Conservation (phyloP, 148 eudicot species). For the Nyssa sinensis region DNA sequence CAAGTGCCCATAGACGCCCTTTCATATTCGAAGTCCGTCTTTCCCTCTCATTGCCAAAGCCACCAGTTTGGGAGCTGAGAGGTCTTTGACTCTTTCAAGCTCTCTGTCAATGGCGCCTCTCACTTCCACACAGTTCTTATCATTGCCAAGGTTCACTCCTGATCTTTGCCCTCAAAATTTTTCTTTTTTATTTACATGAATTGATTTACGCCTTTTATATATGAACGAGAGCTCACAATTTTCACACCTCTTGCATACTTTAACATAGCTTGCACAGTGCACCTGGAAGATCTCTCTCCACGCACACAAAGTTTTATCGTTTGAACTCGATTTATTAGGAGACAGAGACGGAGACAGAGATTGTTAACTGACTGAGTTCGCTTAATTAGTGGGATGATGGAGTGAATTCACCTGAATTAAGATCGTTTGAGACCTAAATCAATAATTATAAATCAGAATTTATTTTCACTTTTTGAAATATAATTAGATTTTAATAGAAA, state of each 20-base stretch:
- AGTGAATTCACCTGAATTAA: too few relatives aligned
- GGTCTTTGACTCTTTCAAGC: slow-evolving; percentile 3
- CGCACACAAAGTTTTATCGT: too few relatives aligned
- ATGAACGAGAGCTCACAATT: slow-evolving; percentile 1
- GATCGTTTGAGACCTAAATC: too few relatives aligned
- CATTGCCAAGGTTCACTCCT: slow-evolving; percentile 32
- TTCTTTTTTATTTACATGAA: not conserved
- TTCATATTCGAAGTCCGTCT: not conserved
- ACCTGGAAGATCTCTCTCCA: not conserved
- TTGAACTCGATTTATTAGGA: too few relatives aligned
- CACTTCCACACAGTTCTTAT: slow-evolving; percentile 39
- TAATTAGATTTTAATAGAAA: too few relatives aligned
- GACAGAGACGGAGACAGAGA: too few relatives aligned
- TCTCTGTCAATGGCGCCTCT: slow-evolving; percentile 40
- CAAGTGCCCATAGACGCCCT: not conserved
- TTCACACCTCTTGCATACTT: not conserved
- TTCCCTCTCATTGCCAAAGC: not conserved
- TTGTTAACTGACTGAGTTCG: too few relatives aligned
- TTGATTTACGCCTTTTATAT: not conserved
- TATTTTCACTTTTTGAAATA: too few relatives aligned
- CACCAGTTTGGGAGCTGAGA: not conserved
- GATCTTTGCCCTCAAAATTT: not conserved
- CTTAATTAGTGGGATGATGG: too few relatives aligned
- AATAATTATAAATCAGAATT: too few relatives aligned
- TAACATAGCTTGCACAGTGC: too few relatives aligned